These are phyloP conservation scores for Vitis hybrid DNA, from an alignment of 177 flowering plant genomes.

Conservation along the genomic window DNA sequence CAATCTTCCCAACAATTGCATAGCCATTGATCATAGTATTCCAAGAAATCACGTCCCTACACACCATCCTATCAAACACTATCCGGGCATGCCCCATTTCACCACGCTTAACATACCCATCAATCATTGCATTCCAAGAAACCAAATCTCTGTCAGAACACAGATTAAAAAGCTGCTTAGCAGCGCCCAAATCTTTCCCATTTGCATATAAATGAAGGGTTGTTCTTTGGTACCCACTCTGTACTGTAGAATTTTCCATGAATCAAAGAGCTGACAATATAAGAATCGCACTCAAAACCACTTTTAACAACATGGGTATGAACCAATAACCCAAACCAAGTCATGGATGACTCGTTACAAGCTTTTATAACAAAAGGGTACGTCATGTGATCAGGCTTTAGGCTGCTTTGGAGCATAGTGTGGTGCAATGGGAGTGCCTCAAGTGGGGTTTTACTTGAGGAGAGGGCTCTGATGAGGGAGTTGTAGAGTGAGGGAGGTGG, in stretches of 20 bases:
- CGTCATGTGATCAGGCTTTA: constrained; percentile 28
- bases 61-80: too few relatives aligned
- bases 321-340: constrained; percentile 12
- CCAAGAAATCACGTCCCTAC: too few relatives aligned
- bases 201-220: constrained; percentile 30
- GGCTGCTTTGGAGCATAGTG: constrained; percentile 21
- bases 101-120: constrained; percentile 4
- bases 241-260: too few relatives aligned
- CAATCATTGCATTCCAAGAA: constrained; percentile 21
- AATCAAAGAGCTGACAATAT: constrained; percentile 33
- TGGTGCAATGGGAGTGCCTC: constrained; percentile 21
- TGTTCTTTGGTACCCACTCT: too few relatives aligned
- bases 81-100: constrained; percentile 3
- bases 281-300: constrained; percentile 26
- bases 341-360: constrained; percentile 16
- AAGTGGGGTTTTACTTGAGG: constrained; percentile 14
- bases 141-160: constrained; percentile 21
- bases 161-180: constrained; percentile 23
- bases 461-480: constrained; percentile 28
- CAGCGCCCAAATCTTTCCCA: constrained; percentile 20
- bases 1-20: too few relatives aligned
- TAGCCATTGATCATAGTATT: too few relatives aligned
- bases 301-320: constrained; percentile 26
- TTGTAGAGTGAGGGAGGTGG: constrained; percentile 26
- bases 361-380: constrained; percentile 41